Percentiles rank a stretch among this genome's conserved stretches.
Conservation (phyloP, 2,329 filamentous ascomycete species). For the Cytospora schulzeri region DNA sequence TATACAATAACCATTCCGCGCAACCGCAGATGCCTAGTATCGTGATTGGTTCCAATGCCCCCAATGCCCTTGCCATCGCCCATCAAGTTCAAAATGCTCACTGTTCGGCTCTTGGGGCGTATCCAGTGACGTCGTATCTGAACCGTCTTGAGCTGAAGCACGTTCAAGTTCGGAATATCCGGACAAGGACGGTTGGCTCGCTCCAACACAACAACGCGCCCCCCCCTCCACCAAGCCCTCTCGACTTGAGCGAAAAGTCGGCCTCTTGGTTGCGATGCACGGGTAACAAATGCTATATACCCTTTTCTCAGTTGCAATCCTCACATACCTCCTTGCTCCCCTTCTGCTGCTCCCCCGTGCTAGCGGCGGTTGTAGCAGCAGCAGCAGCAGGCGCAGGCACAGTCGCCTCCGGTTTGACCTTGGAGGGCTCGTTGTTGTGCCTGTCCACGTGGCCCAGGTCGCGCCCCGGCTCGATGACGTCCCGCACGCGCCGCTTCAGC, state of each 20-base stretch:
- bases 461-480: conserved; percentile 76
- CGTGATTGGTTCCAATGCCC: neutral
- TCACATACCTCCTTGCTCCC: conserved; percentile 22
- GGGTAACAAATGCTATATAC: neutral
- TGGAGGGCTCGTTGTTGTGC: conserved; percentile 36
- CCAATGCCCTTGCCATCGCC: neutral
- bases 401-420: no score
- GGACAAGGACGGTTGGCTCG: neutral
- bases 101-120: neutral
- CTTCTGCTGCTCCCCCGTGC: neutral
- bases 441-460: conserved; percentile 82
- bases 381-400: no score
- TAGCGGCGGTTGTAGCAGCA: no score
- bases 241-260: neutral
- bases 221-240: no score
- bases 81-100: neutral
- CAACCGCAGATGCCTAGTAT: neutral
- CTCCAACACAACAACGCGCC: neutral
- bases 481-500: conserved; percentile 80
- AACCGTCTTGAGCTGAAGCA: neutral
- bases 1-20: conserved; percentile 19
- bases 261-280: neutral
- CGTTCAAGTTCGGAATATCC: neutral
- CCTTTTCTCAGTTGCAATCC: conserved; percentile 17
- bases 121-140: neutral